These are phyloP conservation scores for Acer yangbiense DNA, from an alignment of 345 rosid genomes.

Conservation along the genomic window DNA sequence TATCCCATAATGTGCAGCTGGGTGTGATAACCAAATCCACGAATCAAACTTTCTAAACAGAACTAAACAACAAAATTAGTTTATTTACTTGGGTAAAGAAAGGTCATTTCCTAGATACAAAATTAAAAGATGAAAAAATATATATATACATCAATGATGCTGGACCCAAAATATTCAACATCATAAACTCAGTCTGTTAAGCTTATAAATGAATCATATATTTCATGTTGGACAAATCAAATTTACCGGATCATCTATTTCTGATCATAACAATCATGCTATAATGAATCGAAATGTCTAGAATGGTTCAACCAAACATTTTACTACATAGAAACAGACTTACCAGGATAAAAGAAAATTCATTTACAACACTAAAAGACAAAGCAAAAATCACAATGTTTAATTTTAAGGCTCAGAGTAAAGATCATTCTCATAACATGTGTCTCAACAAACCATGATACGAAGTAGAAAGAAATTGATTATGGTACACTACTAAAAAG, in stretches of 20 bases:
- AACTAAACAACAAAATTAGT: not conserved
- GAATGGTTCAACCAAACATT: not conserved
- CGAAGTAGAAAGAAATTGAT: not conserved
- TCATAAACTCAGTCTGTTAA: not conserved
- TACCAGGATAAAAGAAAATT: not conserved
- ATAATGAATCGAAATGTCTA: not conserved
- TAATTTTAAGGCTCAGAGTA: not conserved
- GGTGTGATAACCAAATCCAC: not conserved
- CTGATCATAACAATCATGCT: not conserved
- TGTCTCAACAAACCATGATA: not conserved
- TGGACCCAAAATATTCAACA: not conserved
- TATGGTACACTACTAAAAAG: not conserved
- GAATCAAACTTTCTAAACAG: not conserved
- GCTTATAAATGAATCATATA: not conserved
- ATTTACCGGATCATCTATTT: not conserved
- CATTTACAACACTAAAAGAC: not conserved
- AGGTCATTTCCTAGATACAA: not conserved
- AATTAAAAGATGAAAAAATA: too few relatives aligned
- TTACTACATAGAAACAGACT: not conserved
- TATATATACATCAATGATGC: too few relatives aligned
- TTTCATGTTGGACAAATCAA: not conserved
- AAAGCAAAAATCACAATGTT: not conserved
- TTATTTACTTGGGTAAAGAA: not conserved
- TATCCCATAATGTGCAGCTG: not conserved
- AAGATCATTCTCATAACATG: not conserved